Conservation (phyloP, 2,329 filamentous ascomycete species). For the Exophiala spinifera region DNA sequence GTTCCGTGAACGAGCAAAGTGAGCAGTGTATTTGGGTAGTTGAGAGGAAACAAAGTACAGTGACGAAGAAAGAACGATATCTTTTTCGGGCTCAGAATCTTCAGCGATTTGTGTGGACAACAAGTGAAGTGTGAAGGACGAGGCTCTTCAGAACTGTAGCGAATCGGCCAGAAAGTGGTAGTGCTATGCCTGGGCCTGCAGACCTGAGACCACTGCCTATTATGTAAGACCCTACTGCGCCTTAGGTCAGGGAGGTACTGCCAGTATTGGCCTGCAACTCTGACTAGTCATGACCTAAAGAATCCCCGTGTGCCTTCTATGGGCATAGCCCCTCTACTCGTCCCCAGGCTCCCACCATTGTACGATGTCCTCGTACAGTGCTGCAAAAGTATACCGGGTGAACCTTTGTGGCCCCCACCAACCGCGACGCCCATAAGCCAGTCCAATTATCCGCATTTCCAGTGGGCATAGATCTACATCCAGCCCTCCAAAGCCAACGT, state of each 20-base stretch:
- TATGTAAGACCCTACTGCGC: too few relatives aligned
- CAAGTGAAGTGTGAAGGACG: conserved; percentile 9
- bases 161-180: conserved; percentile 18
- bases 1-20: conserved; percentile 2
- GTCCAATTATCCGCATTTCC: conserved; percentile 1
- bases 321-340: too few relatives aligned
- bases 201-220: too few relatives aligned
- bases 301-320: too few relatives aligned
- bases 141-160: conserved; percentile 26
- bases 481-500: conserved; percentile 15
- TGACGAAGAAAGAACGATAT: conserved; percentile 11
- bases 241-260: too few relatives aligned
- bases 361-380: too few relatives aligned
- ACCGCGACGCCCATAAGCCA: background rate
- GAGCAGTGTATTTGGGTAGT: conserved; percentile 19
- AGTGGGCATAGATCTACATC: conserved; percentile 1
- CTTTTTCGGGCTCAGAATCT: conserved; percentile 6
- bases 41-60: conserved; percentile 18
- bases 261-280: too few relatives aligned
- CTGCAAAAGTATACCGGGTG: background rate
- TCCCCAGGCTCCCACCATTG: too few relatives aligned
- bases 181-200: too few relatives aligned
- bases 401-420: background rate
- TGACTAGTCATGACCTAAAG: too few relatives aligned
- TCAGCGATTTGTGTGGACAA: conserved; percentile 17